Base-by-base conservation (phyloP, 2,329 filamentous ascomycete species). In the Stromatinia cepivora region DNA sequence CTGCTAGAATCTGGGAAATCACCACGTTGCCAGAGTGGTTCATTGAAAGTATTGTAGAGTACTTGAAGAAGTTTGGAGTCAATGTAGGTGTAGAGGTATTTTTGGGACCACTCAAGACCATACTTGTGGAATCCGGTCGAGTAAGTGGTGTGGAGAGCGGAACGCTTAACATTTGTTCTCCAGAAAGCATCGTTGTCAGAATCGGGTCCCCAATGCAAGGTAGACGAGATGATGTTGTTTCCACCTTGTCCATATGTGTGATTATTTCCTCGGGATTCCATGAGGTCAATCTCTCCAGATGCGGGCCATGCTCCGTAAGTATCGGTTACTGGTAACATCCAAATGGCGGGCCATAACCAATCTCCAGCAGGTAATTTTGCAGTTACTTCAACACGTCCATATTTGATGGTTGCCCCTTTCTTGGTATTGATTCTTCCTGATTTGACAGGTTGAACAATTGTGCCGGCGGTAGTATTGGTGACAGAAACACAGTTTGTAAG, bases 331-430 rank as follows among this genome's bases (percentile, higher is more conserved):
- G 92, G 92, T 82, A 95, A 83, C 90, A 96, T 92, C 91, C 91
- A 94, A 76, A 96, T 94, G n/a, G 92, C 92, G 2, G 92, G 92
- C 92, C 92, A 95, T 15, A 96, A 84, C 92, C 92, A 95, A 81
- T 95, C 92, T 67, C 92, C 92, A 61, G 83, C 79, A 6, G 92
- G 92, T 39, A 95, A 81, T 80, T 90, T 90, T 36, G 92, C 92
- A 1, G 85, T 88, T 7, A 96, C 92, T 78, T 96, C 91, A 66
- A 96, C 85, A 56, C 91, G 90, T 61, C 92, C 92, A 77, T 92
- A 96, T 80, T 88, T 92, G 82, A 96, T 92, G 22, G 81, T 85
- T 9, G 88, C 88, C 22, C 89, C 87, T 56, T 86, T 86, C 77
- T 87, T 90, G 69, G 91, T 94, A 81, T 89, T 90, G 81, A 96